Percentiles rank a stretch among this genome's conserved stretches.
Evolutionary conservation across 257 asterid genomes (phyloP).

Genomic region (Nicotiana otophora): DNA sequence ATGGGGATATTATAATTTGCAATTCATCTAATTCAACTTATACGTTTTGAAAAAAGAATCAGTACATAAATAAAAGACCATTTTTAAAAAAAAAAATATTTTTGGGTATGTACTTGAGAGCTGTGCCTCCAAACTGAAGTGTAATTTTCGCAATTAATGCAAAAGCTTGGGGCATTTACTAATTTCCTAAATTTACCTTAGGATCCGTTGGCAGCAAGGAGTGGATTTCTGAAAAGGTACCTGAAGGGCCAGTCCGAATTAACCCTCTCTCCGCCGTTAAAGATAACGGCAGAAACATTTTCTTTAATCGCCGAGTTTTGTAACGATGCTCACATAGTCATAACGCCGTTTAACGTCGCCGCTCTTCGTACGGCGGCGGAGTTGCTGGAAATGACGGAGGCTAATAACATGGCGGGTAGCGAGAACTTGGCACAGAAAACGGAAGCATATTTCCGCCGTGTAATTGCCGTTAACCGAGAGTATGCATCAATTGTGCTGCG

Average conservation of each 20-base stretch:
- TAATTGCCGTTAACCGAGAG: constrained; percentile 43
- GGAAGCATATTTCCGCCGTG: constrained; percentile 64
- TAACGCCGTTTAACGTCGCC: constrained; percentile 78
- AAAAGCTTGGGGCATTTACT: constrained; percentile 32
- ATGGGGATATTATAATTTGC: background rate
- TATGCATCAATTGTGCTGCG: constrained; percentile 48
- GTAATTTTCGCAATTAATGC: constrained; percentile 23
- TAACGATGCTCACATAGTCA: constrained; percentile 45
- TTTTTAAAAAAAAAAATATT: no score
- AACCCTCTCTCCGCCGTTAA: constrained; percentile 75
- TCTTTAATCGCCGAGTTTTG: constrained; percentile 56
- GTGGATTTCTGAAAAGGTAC: constrained; percentile 53
- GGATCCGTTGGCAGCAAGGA: constrained; percentile 54
- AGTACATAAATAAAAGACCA: background rate
- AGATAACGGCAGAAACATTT: constrained; percentile 70
- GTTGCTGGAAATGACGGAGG: constrained; percentile 59
- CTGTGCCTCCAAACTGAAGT: background rate
- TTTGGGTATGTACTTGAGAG: background rate
- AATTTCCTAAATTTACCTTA: constrained; percentile 20
- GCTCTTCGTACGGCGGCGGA: constrained; percentile 75
- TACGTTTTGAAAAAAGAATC: no score
- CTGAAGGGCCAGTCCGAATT: constrained; percentile 47
- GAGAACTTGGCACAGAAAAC: constrained; percentile 51
- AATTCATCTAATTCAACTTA: background rate
- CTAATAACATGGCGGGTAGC: background rate